These are phyloP conservation scores for Malassezia globosa DNA, from an alignment of 1,284 basidiomycete genomes.

Conservation along the genomic window DNA sequence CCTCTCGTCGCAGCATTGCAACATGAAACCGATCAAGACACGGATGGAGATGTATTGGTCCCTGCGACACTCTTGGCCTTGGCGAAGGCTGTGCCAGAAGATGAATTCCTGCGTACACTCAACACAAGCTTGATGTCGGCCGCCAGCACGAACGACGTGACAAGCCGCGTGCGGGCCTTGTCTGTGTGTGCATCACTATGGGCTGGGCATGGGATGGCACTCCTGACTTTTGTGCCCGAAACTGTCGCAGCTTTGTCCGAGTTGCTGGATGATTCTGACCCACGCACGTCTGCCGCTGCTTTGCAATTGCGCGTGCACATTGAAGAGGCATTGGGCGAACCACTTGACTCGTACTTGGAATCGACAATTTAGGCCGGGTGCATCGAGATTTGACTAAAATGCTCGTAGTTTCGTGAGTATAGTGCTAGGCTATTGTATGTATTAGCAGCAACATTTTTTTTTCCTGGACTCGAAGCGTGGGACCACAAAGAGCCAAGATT, in stretches of 20 bases:
- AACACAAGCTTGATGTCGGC: conserved; percentile 77
- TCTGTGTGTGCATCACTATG: conserved; percentile 63
- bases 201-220: conserved; percentile 54
- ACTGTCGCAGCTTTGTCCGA: conserved; percentile 52
- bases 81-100: conserved; percentile 54
- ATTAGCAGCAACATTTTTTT: no score
- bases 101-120: conserved; percentile 60
- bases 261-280: conserved; percentile 51
- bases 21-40: conserved; percentile 7
- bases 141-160: conserved; percentile 8
- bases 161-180: conserved; percentile 56
- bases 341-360: conserved; percentile 47
- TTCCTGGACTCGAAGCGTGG: no score
- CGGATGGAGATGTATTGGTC: not conserved
- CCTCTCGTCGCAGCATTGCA: conserved; percentile 58
- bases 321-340: conserved; percentile 48
- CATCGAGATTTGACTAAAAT: no score
- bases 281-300: conserved; percentile 48
- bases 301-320: conserved; percentile 49
- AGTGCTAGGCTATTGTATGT: no score
- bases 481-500: no score
- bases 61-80: conserved; percentile 53
- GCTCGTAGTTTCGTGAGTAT: not conserved
- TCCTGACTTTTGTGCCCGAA: conserved; percentile 52
- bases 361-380: not conserved